Base-by-base conservation (phyloP, 192 early-diverging fungal species). In the Martensiomyces pterosporus region DNA sequence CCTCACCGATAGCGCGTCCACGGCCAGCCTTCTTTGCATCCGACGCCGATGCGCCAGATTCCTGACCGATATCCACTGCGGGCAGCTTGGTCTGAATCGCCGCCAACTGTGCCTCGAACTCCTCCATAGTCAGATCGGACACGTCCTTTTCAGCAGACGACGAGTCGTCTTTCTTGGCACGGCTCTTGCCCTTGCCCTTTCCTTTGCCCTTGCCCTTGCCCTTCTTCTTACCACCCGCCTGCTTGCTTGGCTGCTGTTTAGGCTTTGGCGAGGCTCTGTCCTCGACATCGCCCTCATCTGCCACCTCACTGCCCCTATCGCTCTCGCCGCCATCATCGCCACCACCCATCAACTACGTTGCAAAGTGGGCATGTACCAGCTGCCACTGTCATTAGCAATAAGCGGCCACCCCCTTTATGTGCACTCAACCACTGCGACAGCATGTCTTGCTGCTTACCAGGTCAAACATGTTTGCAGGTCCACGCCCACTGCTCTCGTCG, bases 51-150 rank as follows among this genome's bases (percentile, higher is more conserved):
- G 2, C 16, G 27, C 22, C 24, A 37, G 13, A 2, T 22, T 43
- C n/a, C 18, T 14, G 3, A 43, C 5, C 14, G 43, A 18, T 6
- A 34, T 17, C 39, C n/a, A n/a, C n/a, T n/a, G n/a, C n/a, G 45
- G 38, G 25, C 47, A 47, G 14, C 40, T 60, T 43, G 37, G 39
- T 33, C 4, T 46, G 32, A 9, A 49, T 40, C 43, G 50, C 24
- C 32, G 55, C 57, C 38, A 77, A 48, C 23, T 79, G 53, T 12
- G 49, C 52, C 42, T 67, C 66, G 25, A 67, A 51, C 49, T 67
- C 73, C 3, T 47, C 49, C 66, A 67, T 75, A 16, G 60, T 39
- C 66, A 69, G 41, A 7, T 58, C 65, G 23, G 46, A 2, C 16
- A 16, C 29, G 1, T 38, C 43, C 4, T 35, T 48, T 18, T n/a